Base-by-base conservation (phyloP, 2,329 filamentous ascomycete species). In the Fusarium caatingaense region DNA sequence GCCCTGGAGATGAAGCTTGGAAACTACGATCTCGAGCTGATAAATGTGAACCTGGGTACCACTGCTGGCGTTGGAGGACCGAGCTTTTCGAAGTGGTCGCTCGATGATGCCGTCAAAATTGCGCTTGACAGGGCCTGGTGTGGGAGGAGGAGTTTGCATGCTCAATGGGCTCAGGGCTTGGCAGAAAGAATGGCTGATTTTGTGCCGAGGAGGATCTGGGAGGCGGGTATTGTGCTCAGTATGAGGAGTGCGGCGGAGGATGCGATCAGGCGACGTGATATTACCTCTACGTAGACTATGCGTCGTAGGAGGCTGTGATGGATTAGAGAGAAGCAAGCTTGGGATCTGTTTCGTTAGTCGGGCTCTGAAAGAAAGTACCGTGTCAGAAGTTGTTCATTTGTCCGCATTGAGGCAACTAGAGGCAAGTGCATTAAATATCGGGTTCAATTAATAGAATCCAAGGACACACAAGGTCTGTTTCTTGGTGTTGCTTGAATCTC, bases 311-410 rank as follows among this genome's bases (percentile, higher is more conserved):
- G 2, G 18, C 10, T 37, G 18, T 4, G 10, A 7, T 6, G 10
- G 10, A 11, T n/a, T 3, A 4, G 34, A 11, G 2, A 7, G 18
- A 37, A 18, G 9, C 8, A 6, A 34, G 16, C 16, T 34, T 34
- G 16, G 18, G 32, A 37, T 37, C 0, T 11, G 16, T 37, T 37
- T 37, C 6, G 34, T n/a, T 11, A n/a, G 9, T 37, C 18, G 5
- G 5, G 10, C 10, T n/a, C 18, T 10, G 11, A n/a, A 6, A 37
- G 5, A 11, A n/a, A 6, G 10, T 37, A n/a, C 0, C 1, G 18
- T 37, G 34, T 37, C 10, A 4, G 16, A 11, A 11, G 34, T n/a
- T n/a, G 6, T 1, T 11, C 6, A n/a, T 11, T 10, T 37, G 9
- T 37, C 10, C 6, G 34, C 9, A n/a, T n/a, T 37, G 18, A 37